Base-by-base conservation (phyloP, 208 protist genomes). In the Borovskyia barvae region DNA sequence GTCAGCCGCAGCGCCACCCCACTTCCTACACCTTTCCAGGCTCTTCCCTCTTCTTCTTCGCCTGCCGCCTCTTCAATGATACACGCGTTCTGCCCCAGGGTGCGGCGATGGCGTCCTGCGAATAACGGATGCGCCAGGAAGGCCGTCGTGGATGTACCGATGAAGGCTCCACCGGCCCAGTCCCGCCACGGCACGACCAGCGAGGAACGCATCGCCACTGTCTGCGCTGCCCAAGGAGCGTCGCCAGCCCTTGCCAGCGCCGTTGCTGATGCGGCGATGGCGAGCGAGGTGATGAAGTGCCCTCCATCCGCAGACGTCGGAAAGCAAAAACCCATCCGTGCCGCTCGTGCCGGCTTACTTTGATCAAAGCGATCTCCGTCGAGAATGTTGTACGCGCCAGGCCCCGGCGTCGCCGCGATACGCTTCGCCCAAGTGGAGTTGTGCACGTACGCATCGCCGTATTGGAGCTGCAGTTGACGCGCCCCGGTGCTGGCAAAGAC, bases 361-460 rank as follows among this genome's bases (percentile, higher is more conserved):
- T 60, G 57, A 35, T 66, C 57, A 29, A 46, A 24, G 50, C 58
- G 49, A 25, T 60, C 56, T 33, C 55, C 50, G 51, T 57, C 56
- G 19, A 66, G 24, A 52, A 66, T 28, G 45, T 66, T 66, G 53
- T 77, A 77, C 14, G 63, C 58, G n/a, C 71, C 71, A 11, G 71
- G 71, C 12, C 71, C 71, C 0, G 71, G 71, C 39, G 68, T 26
- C 5, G 63, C 59, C 3, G 61, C 54, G n/a, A 37, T 56, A 1
- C 45, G 57, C 46, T 43, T 59, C 26, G 40, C 55, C 57, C 55
- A 66, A 33, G 50, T 61, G 3, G 66, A 20, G 37, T 24, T 43
- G n/a, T 39, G 63, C 47, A 62, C 53, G 35, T 45, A 70, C 5
- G 46, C 19, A 1, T 41, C 17, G 1, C 63, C 63, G 40, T 50